phyloP scores from a whole-genome alignment of 2,329 filamentous ascomycete genomes.

The Westerdykella aurantiaca region DNA sequence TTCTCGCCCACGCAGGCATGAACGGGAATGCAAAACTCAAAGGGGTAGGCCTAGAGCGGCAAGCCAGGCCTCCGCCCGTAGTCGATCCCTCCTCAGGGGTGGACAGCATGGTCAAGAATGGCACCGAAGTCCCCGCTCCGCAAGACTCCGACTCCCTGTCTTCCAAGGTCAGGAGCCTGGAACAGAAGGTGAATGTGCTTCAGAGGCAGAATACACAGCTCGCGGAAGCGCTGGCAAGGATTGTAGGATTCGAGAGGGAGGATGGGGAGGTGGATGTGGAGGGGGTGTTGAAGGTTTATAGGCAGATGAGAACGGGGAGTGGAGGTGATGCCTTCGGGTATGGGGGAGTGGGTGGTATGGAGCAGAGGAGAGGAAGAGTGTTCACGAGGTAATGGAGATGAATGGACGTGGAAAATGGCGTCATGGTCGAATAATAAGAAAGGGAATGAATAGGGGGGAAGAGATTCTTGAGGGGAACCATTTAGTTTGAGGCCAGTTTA shows the following conservation, averaged over 20 bases:
- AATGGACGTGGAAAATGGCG: background rate
- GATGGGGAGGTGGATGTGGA: constrained; percentile 7
- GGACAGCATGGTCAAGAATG: too few species aligned
- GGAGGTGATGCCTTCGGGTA: background rate
- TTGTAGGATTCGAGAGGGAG: constrained; percentile 20
- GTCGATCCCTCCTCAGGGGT: too few species aligned
- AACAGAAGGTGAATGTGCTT: constrained; percentile 15
- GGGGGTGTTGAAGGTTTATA: constrained; percentile 3
- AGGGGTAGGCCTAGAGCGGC: background rate
- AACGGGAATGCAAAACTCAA: constrained; percentile 2
- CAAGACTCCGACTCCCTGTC: too few species aligned
- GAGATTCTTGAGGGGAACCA: too few species aligned
- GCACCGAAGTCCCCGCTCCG: too few species aligned
- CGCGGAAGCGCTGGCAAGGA: constrained; percentile 20
- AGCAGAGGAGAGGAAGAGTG: constrained; percentile 1
- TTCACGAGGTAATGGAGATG: background rate
- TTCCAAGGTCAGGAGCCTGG: constrained; percentile 12
- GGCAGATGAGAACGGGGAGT: background rate
- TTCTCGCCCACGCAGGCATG: background rate
- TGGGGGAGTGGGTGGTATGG: background rate
- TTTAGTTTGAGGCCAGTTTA: too few species aligned
- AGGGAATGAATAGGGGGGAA: too few species aligned
- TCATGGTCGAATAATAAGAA: background rate
- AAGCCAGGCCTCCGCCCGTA: background rate
- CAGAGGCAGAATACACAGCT: constrained; percentile 24